phyloP scores from a whole-genome alignment of 2,329 filamentous ascomycete species.

The Colletotrichum echinochloae region DNA sequence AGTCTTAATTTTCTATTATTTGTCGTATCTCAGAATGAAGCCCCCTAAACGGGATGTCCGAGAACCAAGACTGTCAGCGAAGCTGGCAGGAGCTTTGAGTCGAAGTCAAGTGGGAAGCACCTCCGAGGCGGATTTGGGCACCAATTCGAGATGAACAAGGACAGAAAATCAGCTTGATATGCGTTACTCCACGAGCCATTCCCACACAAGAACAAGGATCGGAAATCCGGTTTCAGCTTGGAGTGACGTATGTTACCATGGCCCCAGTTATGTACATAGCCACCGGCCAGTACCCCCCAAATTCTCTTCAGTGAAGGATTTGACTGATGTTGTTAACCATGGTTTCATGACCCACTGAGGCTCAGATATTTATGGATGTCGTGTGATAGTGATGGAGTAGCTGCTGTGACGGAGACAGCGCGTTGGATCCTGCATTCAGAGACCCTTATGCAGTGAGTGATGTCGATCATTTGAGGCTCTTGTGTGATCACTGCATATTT shows the following conservation, averaged over 20 bases:
- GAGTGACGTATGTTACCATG: background rate
- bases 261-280: background rate
- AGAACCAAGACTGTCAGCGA: too few species aligned
- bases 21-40: too few species aligned
- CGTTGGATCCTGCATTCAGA: background rate
- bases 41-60: too few species aligned
- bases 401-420: too few species aligned
- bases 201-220: background rate
- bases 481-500: background rate
- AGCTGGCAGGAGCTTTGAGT: too few species aligned
- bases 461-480: conserved; percentile 1
- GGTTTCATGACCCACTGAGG: background rate
- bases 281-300: background rate
- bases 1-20: fast-evolving
- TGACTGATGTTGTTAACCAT: background rate
- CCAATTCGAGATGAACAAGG: too few species aligned
- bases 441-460: background rate
- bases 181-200: background rate
- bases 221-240: background rate
- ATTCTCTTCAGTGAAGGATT: background rate
- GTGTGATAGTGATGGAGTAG: background rate
- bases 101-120: too few species aligned
- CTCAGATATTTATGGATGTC: background rate
- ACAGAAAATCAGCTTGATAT: too few species aligned
- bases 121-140: too few species aligned